phyloP scores from a whole-genome alignment of 2,329 filamentous ascomycete species.

The Fusarium keratoplasticum region DNA sequence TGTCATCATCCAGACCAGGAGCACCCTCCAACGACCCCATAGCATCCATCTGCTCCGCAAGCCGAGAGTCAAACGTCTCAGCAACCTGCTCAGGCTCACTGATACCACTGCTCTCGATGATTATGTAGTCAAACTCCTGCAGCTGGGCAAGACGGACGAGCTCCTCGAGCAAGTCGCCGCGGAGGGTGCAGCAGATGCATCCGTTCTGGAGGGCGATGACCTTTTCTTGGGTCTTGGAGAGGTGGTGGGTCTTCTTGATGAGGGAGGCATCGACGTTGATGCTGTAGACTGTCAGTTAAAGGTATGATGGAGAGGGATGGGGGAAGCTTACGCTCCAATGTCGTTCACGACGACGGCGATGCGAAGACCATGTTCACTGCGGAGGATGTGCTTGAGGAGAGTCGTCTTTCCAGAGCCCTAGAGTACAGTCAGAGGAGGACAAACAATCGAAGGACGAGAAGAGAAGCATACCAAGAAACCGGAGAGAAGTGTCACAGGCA shows the following conservation, averaged over 20 bases:
- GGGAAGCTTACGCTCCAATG: slow-evolving; percentile 65
- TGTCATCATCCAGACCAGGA: slow-evolving; percentile 49
- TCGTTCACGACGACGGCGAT: slow-evolving; percentile 82
- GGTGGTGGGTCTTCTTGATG: slow-evolving; percentile 65
- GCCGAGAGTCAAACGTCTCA: slow-evolving; percentile 74
- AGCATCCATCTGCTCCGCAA: slow-evolving; percentile 59
- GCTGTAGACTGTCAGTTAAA: slow-evolving; percentile 45
- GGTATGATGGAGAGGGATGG: not conserved
- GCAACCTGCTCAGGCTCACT: slow-evolving; percentile 80
- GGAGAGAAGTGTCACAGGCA: slow-evolving; percentile 51
- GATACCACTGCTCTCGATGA: slow-evolving; percentile 79
- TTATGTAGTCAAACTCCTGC: slow-evolving; percentile 75
- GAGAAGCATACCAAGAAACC: slow-evolving; percentile 47
- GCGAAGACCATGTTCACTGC: slow-evolving; percentile 72
- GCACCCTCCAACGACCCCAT: slow-evolving; percentile 47
- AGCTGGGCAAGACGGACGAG: slow-evolving; percentile 72
- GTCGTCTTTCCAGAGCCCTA: slow-evolving; percentile 79
- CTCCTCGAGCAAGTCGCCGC: slow-evolving; percentile 77
- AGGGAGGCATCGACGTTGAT: slow-evolving; percentile 75
- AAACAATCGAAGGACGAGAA: too few species aligned
- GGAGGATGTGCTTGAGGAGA: slow-evolving; percentile 75
- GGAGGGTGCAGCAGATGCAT: slow-evolving; percentile 81
- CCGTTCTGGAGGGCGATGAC: slow-evolving; percentile 77
- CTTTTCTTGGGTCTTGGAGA: slow-evolving; percentile 71
- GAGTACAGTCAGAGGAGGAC: not conserved